A percentile compares a stretch with the other conserved stretches of the same genome.
Conservation (phyloP, 805 yeast genomes). For the Peterozyma toletana region DNA sequence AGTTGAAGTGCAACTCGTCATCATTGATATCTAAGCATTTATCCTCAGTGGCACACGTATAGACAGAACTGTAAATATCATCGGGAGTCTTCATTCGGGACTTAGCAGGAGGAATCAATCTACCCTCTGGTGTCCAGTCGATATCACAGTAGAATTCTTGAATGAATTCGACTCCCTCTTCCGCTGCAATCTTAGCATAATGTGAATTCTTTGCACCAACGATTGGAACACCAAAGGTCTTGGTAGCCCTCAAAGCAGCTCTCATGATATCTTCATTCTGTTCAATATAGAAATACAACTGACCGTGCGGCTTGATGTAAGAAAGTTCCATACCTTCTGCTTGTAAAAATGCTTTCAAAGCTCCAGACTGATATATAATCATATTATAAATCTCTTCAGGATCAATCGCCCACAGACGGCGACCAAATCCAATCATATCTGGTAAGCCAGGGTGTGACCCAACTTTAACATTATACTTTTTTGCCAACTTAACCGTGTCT, state of each 20-base stretch:
- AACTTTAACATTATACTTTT: conserved; percentile 24
- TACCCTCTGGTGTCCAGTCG: conserved; percentile 25
- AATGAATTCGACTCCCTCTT: conserved; percentile 25
- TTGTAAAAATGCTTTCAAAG: conserved; percentile 26
- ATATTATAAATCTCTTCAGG: conserved; percentile 28
- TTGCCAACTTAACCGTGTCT: conserved; percentile 25
- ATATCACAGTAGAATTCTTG: conserved; percentile 29
- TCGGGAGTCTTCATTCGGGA: conserved; percentile 24
- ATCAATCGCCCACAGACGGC: conserved; percentile 26
- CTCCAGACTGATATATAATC: conserved; percentile 32
- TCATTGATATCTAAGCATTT: conserved; percentile 16
- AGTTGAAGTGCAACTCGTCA: conserved; percentile 18
- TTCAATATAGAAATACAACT: conserved; percentile 27
- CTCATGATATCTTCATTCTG: conserved; percentile 27
- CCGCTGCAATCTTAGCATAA: conserved; percentile 21
- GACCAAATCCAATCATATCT: conserved; percentile 31
- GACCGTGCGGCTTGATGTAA: conserved; percentile 31
- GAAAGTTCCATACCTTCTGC: conserved; percentile 26
- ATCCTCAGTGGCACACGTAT: conserved; percentile 20
- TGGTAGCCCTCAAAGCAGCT: conserved; percentile 28
- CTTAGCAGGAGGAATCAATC: conserved; percentile 19
- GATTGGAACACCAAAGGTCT: conserved; percentile 26
- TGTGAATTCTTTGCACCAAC: conserved; percentile 27
- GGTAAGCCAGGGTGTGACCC: conserved; percentile 35
- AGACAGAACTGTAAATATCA: conserved; percentile 20